These are phyloP conservation scores for Phaeosphaeria sp. DNA, from an alignment of 2,329 filamentous ascomycete species.

Conservation along the genomic window DNA sequence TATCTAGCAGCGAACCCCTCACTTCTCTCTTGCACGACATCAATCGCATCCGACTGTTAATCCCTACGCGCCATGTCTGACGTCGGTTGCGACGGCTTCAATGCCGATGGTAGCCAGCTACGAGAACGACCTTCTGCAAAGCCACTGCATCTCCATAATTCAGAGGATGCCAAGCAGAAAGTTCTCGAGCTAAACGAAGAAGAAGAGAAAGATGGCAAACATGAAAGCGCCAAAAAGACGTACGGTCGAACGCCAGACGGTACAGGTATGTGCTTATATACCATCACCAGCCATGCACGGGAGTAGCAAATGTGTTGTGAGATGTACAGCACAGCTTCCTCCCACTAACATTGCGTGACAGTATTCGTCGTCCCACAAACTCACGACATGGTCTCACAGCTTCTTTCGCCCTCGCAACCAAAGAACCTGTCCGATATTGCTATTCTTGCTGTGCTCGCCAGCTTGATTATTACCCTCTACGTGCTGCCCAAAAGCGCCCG, in stretches of 20 bases:
- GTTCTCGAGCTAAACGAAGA: conserved; percentile 59
- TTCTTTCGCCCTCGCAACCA: conserved; percentile 90
- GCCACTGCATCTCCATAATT: conserved; percentile 35
- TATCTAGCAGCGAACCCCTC: conserved; percentile 25
- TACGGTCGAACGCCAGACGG: conserved; percentile 91
- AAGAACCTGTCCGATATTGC: conserved; percentile 89
- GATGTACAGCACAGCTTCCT: background rate
- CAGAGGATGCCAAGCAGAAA: conserved; percentile 52
- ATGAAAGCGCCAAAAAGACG: conserved; percentile 72
- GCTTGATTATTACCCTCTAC: conserved; percentile 77
- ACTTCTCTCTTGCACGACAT: conserved; percentile 13
- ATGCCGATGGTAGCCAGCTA: conserved; percentile 37
- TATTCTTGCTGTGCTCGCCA: conserved; percentile 78
- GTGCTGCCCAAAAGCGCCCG: conserved; percentile 72
- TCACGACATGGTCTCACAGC: conserved; percentile 98
- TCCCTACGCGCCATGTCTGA: conserved; percentile 34
- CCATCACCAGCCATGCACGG: background rate
- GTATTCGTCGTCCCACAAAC: conserved; percentile 96
- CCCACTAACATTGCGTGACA: conserved; percentile 49
- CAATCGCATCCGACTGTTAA: conserved; percentile 18
- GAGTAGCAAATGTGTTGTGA: background rate
- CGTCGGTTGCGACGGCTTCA: conserved; percentile 12
- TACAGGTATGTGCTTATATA: conserved; percentile 69
- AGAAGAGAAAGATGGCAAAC: conserved; percentile 54
- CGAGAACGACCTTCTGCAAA: conserved; percentile 39